Evolutionary conservation across 352 stramenopile species (phyloP).

Genomic region (Globisporangium radiosum): DNA sequence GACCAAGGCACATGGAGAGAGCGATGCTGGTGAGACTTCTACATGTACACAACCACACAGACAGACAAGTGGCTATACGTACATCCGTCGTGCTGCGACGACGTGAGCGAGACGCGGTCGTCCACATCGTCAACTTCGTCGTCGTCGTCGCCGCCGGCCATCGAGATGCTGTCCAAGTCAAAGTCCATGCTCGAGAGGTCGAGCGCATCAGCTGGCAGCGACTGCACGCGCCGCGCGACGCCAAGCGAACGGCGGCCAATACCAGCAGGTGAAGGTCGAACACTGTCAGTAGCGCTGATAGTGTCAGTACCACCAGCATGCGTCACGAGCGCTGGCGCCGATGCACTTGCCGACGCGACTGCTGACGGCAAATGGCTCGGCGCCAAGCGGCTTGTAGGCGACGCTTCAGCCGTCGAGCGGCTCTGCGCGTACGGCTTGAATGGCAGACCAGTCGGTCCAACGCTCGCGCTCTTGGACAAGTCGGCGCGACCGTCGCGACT

Average conservation of each 20-base stretch:
- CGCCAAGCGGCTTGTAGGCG: neutral
- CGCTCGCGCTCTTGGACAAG: constrained; percentile 4
- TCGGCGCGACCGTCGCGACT: neutral
- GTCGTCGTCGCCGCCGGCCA: constrained; percentile 44
- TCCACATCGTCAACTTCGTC: constrained; percentile 22
- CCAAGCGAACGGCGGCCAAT: constrained; percentile 14
- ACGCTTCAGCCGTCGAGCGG: constrained; percentile 12
- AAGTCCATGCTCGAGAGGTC: constrained; percentile 56
- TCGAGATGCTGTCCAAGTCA: constrained; percentile 81
- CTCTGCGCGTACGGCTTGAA: constrained; percentile 33
- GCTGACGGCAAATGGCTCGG: constrained; percentile 14
- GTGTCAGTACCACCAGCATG: no score
- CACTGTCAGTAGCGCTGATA: no score
- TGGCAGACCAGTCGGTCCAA: constrained; percentile 11
- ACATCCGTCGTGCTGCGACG: constrained; percentile 70
- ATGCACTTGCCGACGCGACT: constrained; percentile 5
- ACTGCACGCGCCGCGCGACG: constrained; percentile 45
- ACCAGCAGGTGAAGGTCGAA: no score
- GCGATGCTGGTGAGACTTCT: constrained; percentile 2
- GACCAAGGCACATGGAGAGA: constrained; percentile 1
- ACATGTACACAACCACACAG: neutral
- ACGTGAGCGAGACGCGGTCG: constrained; percentile 65
- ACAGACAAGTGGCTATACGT: constrained; percentile 15
- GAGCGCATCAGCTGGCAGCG: constrained; percentile 47
- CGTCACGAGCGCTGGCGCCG: neutral